These are phyloP conservation scores for Phylloporus rhodoxanthus DNA, from an alignment of 768 basidiomycete genomes.

Conservation along the genomic window DNA sequence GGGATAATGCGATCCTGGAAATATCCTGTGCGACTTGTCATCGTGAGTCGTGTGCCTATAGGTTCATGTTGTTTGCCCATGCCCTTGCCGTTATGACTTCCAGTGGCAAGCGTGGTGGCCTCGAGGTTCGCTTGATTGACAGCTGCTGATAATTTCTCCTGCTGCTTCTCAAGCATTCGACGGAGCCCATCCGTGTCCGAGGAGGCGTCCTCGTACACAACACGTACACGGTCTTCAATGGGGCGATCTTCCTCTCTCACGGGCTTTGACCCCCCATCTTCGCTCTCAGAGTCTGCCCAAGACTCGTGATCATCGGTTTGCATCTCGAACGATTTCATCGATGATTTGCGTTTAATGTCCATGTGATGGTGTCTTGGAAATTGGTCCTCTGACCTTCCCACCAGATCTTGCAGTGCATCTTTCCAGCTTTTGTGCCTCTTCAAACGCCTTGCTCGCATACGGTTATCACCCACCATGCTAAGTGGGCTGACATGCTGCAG, in stretches of 20 bases:
- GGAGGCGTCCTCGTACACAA: conserved; percentile 36
- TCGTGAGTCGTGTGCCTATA: conserved; percentile 84
- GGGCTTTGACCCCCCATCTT: conserved; percentile 41
- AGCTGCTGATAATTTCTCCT: conserved; percentile 47
- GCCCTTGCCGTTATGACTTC: conserved; percentile 24
- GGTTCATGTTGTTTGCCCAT: conserved; percentile 43
- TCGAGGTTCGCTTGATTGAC: conserved; percentile 46
- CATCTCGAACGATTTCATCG: conserved; percentile 20
- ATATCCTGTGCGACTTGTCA: conserved; percentile 91
- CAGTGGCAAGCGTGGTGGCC: conserved; percentile 35
- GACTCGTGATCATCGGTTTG: conserved; percentile 42
- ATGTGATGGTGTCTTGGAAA: conserved; percentile 16
- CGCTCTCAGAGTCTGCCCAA: conserved; percentile 50
- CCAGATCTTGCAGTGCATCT: conserved; percentile 47
- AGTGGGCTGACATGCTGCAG: conserved; percentile 84
- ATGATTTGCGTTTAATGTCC: conserved; percentile 27
- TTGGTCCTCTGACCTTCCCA: conserved; percentile 34
- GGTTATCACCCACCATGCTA: conserved; percentile 79
- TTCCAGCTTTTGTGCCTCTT: conserved; percentile 56
- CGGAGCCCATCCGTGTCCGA: conserved; percentile 13
- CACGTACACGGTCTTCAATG: conserved; percentile 67
- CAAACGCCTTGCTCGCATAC: conserved; percentile 34
- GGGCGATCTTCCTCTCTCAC: conserved; percentile 68
- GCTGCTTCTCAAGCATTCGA: conserved; percentile 39
- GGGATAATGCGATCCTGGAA: conserved; percentile 93